phyloP scores from a whole-genome alignment of 768 basidiomycete species.

The Leucosporidium creatinivorum region DNA sequence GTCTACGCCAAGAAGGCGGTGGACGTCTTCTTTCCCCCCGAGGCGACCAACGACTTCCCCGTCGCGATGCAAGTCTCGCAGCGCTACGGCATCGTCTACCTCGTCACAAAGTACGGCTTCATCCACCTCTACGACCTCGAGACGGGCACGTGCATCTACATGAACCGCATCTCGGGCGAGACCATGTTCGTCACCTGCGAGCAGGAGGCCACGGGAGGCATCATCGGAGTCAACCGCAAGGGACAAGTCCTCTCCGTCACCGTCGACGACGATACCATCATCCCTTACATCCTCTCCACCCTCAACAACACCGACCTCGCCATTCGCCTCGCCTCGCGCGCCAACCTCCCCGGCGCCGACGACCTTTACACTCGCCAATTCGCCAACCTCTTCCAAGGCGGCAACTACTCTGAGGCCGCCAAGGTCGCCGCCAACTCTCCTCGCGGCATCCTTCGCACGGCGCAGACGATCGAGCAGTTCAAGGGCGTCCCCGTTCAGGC shows the following conservation, averaged over 20 bases:
- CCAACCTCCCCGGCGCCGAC: conserved; percentile 93
- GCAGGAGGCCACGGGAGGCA: conserved; percentile 86
- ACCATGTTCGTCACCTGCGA: conserved; percentile 99
- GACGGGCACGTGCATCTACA: conserved; percentile 93
- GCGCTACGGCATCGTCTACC: conserved; percentile 83
- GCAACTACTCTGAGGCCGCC: conserved; percentile 87
- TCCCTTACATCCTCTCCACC: conserved; percentile 87
- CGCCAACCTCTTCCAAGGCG: conserved; percentile 76
- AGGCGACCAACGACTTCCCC: conserved; percentile 96
- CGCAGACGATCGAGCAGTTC: conserved; percentile 93
- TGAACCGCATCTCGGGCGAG: conserved; percentile 99
- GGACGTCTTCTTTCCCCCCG: conserved; percentile 97
- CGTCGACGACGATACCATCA: conserved; percentile 89
- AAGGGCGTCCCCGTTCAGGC: conserved; percentile 86
- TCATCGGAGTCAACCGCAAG: conserved; percentile 99
- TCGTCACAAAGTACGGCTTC: conserved; percentile 98
- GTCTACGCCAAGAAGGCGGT: conserved; percentile 95
- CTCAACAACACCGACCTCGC: conserved; percentile 97
- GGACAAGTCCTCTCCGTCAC: conserved; percentile 88
- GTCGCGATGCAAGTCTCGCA: conserved; percentile 99
- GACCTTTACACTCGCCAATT: conserved; percentile 93
- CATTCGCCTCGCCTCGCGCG: conserved; percentile 93
- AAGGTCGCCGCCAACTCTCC: conserved; percentile 98
- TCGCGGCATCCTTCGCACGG: conserved; percentile 88
- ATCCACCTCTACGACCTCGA: conserved; percentile 99